Base-by-base conservation (phyloP, 305 asterid species). In the Fraxinus platypoda region DNA sequence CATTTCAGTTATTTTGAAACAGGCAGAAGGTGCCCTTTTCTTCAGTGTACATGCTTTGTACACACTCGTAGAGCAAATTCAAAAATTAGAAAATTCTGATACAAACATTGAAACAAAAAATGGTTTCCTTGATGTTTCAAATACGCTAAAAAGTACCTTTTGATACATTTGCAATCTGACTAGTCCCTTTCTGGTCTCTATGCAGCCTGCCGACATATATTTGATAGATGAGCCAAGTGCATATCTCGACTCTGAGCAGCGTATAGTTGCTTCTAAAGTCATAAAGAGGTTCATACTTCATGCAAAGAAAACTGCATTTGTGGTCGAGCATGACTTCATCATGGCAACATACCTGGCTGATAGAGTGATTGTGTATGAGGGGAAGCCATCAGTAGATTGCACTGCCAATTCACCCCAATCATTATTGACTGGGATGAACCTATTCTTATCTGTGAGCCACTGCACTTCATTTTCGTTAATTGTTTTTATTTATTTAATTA, bases 201-300 rank as follows among this genome's bases (percentile, higher is more conserved):
- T 77, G 87, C 96, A 92, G 98, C 98, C 98, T 73, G 98, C 98
- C 28, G 98, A 95, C 86, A 93, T 95, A 84, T 95, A 95, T 85
- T 81, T 95, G 79, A 95, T 93, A 74, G 97, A 95, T 41, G 98
- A 95, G 80, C 98, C 97, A 9, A 95, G 98, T 90, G 98, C 98
- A 11, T 52, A 91, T 85, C 91, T 91, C 19, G 93, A 91, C 80
- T 91, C 94, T 17, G 93, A 91, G 89, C 94, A 91, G 77, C 90
- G 93, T 78, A 91, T 89, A 70, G 90, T 91, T 49, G 93, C 94
- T 75, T 88, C 93, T 8, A 89, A 91, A 88, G 91, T 89, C 79
- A 91, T 91, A 37, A 91, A 89, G 87, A 89, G 94, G 72, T 89
- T 91, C 41, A 88, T 91, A 78, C 87, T 88, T 83, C 93, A 91